Conservation (phyloP, 306 rosid species). For the Trichosanthes truncata region DNA sequence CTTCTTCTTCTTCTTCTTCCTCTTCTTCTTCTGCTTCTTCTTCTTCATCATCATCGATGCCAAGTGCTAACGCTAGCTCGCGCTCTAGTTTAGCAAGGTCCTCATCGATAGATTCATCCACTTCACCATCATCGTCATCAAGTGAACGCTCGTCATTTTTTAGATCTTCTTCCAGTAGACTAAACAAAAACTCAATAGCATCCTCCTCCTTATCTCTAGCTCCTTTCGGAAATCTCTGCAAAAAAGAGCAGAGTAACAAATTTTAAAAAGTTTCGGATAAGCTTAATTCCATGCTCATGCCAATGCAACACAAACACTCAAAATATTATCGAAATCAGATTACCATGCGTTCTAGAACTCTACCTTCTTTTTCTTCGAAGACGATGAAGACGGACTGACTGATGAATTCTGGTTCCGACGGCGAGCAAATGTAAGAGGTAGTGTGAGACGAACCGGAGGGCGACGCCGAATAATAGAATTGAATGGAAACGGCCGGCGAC, state of each 20-base stretch:
- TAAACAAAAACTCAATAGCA: constrained; percentile 69
- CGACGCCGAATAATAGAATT: constrained; percentile 22
- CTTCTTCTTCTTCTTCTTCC: constrained; percentile 18
- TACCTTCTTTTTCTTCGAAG: constrained; percentile 54
- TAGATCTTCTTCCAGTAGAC: constrained; percentile 73
- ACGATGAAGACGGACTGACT: constrained; percentile 24
- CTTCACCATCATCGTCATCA: constrained; percentile 25
- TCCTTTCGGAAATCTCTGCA: constrained; percentile 29
- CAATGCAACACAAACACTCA: background rate
- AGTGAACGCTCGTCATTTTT: constrained; percentile 43
- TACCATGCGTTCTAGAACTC: background rate
- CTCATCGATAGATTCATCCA: constrained; percentile 49
- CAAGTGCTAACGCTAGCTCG: constrained; percentile 46
- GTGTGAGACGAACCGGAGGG: constrained; percentile 27
- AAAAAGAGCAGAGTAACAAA: background rate
- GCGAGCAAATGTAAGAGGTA: constrained; percentile 31
- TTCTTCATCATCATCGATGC: constrained; percentile 23
- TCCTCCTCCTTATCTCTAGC: constrained; percentile 24
- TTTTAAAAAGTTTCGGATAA: background rate
- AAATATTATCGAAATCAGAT: background rate
- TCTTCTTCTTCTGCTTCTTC: constrained; percentile 2
- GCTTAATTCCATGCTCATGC: background rate
- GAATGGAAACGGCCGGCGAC: background rate
- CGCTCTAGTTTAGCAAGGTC: constrained; percentile 50
- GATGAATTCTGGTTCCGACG: constrained; percentile 20